phyloP scores from a whole-genome alignment of 305 asterid species.

The Stenogyne calaminthoides region DNA sequence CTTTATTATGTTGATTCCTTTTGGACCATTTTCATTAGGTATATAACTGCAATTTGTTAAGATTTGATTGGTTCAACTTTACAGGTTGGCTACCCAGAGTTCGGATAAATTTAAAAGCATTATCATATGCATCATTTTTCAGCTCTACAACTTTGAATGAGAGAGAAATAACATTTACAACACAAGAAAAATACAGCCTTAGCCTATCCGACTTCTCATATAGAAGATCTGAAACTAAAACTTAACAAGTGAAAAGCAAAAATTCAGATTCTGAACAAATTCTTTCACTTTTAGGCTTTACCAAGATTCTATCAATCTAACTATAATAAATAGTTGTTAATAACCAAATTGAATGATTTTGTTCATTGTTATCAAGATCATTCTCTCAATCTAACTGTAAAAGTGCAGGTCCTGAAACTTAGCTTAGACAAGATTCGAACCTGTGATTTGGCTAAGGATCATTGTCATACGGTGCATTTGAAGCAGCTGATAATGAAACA shows the following conservation, averaged over 20 bases:
- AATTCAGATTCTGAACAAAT: not conserved
- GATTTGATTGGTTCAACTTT: constrained; percentile 31
- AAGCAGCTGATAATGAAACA: constrained; percentile 38
- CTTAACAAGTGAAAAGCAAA: not conserved
- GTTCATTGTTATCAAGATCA: not conserved
- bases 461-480: constrained; percentile 58
- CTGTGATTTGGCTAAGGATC: constrained; percentile 59
- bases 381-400: not conserved
- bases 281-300: not conserved
- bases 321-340: not conserved
- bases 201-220: not conserved
- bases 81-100: constrained; percentile 39
- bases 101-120: constrained; percentile 6
- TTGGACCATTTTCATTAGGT: not conserved
- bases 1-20: constrained; percentile 20
- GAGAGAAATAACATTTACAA: not conserved
- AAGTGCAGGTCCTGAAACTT: not conserved
- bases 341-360: not conserved
- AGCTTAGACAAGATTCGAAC: constrained; percentile 17
- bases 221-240: not conserved
- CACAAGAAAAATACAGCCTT: not conserved
- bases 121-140: not conserved
- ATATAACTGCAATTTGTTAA: constrained; percentile 29
- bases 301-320: not conserved
- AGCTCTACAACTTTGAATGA: not conserved